These are phyloP conservation scores for Ogataea henricii DNA, from an alignment of 805 yeast species.

Conservation along the genomic window DNA sequence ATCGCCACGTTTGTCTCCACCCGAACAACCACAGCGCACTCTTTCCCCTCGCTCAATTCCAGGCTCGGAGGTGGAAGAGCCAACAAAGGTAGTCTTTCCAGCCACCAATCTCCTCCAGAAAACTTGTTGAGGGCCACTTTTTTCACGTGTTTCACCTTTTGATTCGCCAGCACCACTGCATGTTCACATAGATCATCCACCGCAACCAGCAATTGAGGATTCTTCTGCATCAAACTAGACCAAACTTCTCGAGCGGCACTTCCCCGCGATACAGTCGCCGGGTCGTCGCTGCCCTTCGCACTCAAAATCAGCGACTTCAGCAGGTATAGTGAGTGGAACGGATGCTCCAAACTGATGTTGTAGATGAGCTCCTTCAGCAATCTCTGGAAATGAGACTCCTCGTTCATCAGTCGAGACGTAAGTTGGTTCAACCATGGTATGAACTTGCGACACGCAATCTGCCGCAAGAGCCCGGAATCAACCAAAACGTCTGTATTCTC, in stretches of 20 bases:
- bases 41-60: constrained; percentile 42
- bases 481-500: constrained; percentile 42
- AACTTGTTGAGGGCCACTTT: constrained; percentile 38
- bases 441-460: constrained; percentile 60
- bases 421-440: constrained; percentile 84
- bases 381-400: constrained; percentile 53
- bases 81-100: constrained; percentile 42
- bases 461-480: constrained; percentile 40
- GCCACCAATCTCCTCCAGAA: constrained; percentile 60
- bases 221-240: constrained; percentile 34
- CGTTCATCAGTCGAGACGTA: constrained; percentile 63
- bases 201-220: constrained; percentile 38
- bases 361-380: constrained; percentile 40
- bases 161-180: constrained; percentile 52
- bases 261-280: constrained; percentile 45
- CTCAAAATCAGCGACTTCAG: constrained; percentile 54
- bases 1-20: constrained; percentile 52
- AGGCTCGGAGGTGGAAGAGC: constrained; percentile 70
- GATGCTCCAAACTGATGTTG: constrained; percentile 55
- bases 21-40: constrained; percentile 41
- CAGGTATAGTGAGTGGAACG: constrained; percentile 70
- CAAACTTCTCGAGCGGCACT: constrained; percentile 55
- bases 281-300: constrained; percentile 38
- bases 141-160: constrained; percentile 39
- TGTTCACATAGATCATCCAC: constrained; percentile 54